Percentiles rank a stretch among this genome's conserved stretches.
phyloP scores from a whole-genome alignment of 345 rosid genomes.

The Sonneratia caseolaris region DNA sequence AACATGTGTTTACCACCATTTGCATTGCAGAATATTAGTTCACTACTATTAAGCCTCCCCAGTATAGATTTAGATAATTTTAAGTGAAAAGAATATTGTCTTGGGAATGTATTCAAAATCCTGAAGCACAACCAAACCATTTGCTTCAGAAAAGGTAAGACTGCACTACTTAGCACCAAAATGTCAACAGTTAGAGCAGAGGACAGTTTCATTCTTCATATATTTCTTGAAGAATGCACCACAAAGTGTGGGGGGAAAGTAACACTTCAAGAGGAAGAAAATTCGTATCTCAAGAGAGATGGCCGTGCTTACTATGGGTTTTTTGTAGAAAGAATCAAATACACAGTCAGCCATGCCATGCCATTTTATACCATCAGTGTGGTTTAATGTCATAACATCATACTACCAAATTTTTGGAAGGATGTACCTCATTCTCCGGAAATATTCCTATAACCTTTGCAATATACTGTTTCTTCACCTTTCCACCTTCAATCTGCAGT shows the following conservation, averaged over 20 bases:
- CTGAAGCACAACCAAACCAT: not conserved
- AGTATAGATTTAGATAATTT: not conserved
- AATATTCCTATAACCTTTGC: conserved; percentile 71
- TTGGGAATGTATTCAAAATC: not conserved
- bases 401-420: conserved; percentile 1
- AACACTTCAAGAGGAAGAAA: not conserved
- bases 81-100: not conserved
- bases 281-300: not conserved
- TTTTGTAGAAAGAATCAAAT: not conserved
- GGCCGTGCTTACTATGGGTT: not conserved
- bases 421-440: conserved; percentile 67
- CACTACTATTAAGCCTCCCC: not conserved
- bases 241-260: not conserved
- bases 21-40: not conserved
- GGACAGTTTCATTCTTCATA: not conserved
- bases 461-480: conserved; percentile 57
- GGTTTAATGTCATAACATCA: not conserved
- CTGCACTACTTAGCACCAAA: not conserved
- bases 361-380: not conserved
- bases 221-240: not conserved
- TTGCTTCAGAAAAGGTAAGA: not conserved
- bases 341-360: not conserved
- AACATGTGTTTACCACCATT: not conserved
- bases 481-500: conserved; percentile 71
- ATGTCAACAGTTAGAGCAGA: not conserved